Evolutionary conservation across 2,329 filamentous ascomycete genomes (phyloP).

Genomic region (Chaetomium olivaceum): DNA sequence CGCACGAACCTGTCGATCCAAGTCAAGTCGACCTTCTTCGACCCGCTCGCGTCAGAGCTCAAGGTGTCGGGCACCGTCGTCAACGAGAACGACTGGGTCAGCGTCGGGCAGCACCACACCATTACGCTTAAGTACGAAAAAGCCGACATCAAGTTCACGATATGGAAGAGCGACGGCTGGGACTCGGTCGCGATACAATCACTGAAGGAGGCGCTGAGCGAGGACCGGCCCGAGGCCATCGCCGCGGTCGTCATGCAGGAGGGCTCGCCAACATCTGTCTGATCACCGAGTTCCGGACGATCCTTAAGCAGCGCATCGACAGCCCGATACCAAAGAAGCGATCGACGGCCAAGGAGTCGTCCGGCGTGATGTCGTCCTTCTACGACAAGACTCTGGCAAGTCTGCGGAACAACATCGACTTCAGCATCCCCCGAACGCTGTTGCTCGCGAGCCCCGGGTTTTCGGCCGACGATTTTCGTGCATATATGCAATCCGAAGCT

Average conservation of each 20-base stretch:
- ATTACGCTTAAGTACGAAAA: constrained; percentile 83
- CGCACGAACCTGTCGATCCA: constrained; percentile 59
- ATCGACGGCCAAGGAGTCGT: constrained; percentile 62
- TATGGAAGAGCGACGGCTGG: constrained; percentile 86
- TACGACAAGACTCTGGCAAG: constrained; percentile 75
- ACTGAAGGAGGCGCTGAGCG: constrained; percentile 75
- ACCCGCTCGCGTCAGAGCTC: constrained; percentile 55
- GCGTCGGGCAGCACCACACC: constrained; percentile 59
- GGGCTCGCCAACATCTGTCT: constrained; percentile 79
- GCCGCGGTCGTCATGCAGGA: constrained; percentile 95
- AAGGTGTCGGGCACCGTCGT: constrained; percentile 58
- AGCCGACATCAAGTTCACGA: constrained; percentile 64
- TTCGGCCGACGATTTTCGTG: constrained; percentile 76
- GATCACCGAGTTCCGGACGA: constrained; percentile 76
- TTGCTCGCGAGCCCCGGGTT: constrained; percentile 90
- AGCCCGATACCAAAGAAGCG: constrained; percentile 68
- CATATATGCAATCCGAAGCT: constrained; percentile 66
- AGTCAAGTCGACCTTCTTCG: constrained; percentile 60
- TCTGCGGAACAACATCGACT: constrained; percentile 75
- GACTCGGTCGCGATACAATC: constrained; percentile 82
- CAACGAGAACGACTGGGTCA: constrained; percentile 54
- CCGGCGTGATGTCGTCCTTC: constrained; percentile 73
- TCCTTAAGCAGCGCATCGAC: constrained; percentile 71
- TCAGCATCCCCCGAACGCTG: constrained; percentile 67
- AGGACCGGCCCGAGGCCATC: constrained; percentile 76